Conservation (phyloP, 768 basidiomycete genomes). For the Leccinum subtestaceum region DNA sequence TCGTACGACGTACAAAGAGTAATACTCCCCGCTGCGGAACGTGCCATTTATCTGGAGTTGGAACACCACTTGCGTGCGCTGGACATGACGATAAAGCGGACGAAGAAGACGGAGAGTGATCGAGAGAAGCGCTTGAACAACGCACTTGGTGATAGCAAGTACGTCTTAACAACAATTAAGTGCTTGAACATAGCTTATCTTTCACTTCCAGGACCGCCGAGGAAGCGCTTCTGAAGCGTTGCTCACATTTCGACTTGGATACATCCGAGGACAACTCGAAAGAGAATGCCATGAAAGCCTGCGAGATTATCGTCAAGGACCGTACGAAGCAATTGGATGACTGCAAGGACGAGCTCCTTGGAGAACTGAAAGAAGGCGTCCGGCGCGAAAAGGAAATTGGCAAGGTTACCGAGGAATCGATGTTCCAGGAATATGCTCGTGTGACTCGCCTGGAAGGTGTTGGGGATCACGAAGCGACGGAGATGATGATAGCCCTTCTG, state of each 20-base stretch:
- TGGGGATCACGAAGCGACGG: slow-evolving; percentile 74
- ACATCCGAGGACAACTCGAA: slow-evolving; percentile 46
- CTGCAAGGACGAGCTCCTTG: slow-evolving; percentile 70
- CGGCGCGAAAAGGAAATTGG: slow-evolving; percentile 68
- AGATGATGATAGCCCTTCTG: slow-evolving; percentile 56
- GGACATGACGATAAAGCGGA: slow-evolving; percentile 73
- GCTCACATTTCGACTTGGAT: slow-evolving; percentile 91
- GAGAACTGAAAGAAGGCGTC: slow-evolving; percentile 62
- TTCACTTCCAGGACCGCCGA: slow-evolving; percentile 64
- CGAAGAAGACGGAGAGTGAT: slow-evolving; percentile 72
- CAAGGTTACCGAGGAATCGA: slow-evolving; percentile 61
- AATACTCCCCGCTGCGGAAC: slow-evolving; percentile 85
- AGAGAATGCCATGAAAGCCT: slow-evolving; percentile 84
- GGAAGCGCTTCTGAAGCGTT: slow-evolving; percentile 91
- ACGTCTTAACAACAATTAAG: slow-evolving; percentile 14
- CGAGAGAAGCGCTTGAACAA: slow-evolving; percentile 85
- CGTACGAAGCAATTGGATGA: slow-evolving; percentile 76
- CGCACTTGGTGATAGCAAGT: slow-evolving; percentile 88
- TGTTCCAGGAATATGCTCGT: slow-evolving; percentile 77
- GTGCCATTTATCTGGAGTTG: slow-evolving; percentile 90
- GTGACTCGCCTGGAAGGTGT: slow-evolving; percentile 61
- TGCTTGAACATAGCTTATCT: not conserved
- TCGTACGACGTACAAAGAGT: slow-evolving; percentile 60
- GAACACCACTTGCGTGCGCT: slow-evolving; percentile 90
- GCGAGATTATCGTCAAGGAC: slow-evolving; percentile 85